Conservation (phyloP, 2,329 filamentous ascomycete genomes). For the Fusarium musae region DNA sequence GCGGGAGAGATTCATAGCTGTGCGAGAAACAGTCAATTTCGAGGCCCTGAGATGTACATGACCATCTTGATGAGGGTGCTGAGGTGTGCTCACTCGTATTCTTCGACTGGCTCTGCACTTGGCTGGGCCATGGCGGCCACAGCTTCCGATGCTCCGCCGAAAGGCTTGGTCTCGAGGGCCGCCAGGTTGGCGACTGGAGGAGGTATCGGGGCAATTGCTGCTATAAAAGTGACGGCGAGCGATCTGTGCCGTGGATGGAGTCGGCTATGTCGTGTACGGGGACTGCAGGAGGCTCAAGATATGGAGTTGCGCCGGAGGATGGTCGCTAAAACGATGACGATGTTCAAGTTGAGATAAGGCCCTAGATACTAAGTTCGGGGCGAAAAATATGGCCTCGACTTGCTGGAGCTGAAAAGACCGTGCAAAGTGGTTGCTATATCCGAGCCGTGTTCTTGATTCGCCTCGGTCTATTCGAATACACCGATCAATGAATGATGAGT, state of each 20-base stretch:
- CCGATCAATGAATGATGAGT: constrained; percentile 7
- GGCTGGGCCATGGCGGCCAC: constrained; percentile 77
- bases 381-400: constrained; percentile 32
- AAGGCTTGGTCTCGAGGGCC: constrained; percentile 68
- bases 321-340: constrained; percentile 36
- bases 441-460: background rate
- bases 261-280: constrained; percentile 6
- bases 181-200: constrained; percentile 65
- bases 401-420: constrained; percentile 28
- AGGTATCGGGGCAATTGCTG: constrained; percentile 34
- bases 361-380: constrained; percentile 11
- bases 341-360: constrained; percentile 30
- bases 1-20: constrained; percentile 91
- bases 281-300: background rate
- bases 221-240: constrained; percentile 5
- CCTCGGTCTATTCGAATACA: constrained; percentile 17
- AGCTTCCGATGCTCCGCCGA: constrained; percentile 73
- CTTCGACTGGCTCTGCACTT: constrained; percentile 70
- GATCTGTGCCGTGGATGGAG: constrained; percentile 15
- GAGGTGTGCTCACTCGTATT: constrained; percentile 68
- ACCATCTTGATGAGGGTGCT: background rate
- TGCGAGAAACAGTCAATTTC: constrained; percentile 12
- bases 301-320: constrained; percentile 10
- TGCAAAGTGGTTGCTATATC: constrained; percentile 12
- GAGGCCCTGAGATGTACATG: background rate